Evolutionary conservation across 139 green algal species (phyloP), one percentile per base, ranked within the genome.

Genomic region (Chlamydomonas sp.): DNA sequence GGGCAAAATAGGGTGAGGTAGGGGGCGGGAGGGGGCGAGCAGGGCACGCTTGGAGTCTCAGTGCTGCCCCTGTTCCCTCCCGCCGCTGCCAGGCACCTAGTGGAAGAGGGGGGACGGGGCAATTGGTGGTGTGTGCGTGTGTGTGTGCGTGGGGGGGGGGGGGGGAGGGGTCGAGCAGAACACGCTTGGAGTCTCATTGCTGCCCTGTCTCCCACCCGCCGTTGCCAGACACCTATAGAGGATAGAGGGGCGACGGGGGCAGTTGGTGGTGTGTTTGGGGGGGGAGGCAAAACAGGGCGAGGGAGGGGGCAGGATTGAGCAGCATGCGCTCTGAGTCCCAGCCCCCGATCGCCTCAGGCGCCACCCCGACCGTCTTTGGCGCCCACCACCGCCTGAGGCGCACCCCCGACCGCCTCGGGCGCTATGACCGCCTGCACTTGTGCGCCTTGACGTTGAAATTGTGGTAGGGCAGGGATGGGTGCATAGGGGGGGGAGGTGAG

Each of bases 121-220:
- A 20, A 20, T 54, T 20, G 20, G 13, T 54, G 43, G 43, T 26
- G 43, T 63, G 54, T 28, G 22, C 29, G 13, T 63, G 26, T 16
- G 54, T 63, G 54, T n/a, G n/a, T n/a, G n/a, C n/a, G n/a, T n/a
- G n/a, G n/a, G 96, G 82, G 34, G 89, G 75, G 13, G 83, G 87
- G 10, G 91, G 90, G 50, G 93, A 94, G 0, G 91, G 91, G 73
- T 97, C 91, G 29, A 96, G 70, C 64, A 97, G 74, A 31, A 93
- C 57, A 8, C 77, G 72, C 24, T 65, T 71, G 13, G 79, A 48
- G 68, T 90, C 79, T 87, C 88, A 96, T 35, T 87, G 78, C 73
- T 85, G 68, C 20, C 80, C 85, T 37, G 80, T 85, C 5, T 95
- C 89, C 88, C 89, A 95, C 35, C 88, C 89, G 24, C 85, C 88